Conservation (phyloP, 2,329 filamentous ascomycete genomes). For the Xylaria polymorpha region DNA sequence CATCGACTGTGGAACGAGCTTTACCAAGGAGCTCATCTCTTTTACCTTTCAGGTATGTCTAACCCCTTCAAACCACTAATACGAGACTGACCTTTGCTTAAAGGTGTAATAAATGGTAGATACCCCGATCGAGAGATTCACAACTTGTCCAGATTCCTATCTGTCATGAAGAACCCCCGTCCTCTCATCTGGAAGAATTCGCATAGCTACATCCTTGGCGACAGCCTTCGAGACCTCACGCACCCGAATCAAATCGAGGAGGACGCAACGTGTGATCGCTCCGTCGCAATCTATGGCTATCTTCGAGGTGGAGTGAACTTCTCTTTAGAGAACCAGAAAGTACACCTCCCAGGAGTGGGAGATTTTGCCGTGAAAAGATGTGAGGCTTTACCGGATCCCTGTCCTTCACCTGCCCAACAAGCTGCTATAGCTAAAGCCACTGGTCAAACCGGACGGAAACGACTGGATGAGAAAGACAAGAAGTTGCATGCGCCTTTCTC, state of each 20-base stretch:
- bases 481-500: conserved; percentile 97
- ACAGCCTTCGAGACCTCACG: conserved; percentile 95
- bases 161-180: conserved; percentile 98
- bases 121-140: conserved; percentile 97
- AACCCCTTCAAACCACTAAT: neutral
- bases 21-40: conserved; percentile 96
- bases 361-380: conserved; percentile 87
- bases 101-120: conserved; percentile 88
- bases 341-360: conserved; percentile 92
- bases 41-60: conserved; percentile 80
- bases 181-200: conserved; percentile 97
- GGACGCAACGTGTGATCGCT: conserved; percentile 88
- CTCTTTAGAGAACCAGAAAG: conserved; percentile 77
- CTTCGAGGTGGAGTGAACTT: conserved; percentile 96
- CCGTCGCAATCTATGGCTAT: conserved; percentile 92
- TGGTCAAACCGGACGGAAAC: conserved; percentile 82
- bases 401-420: conserved; percentile 91
- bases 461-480: conserved; percentile 96
- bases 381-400: conserved; percentile 91
- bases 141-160: conserved; percentile 93
- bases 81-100: conserved; percentile 18
- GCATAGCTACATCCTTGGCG: conserved; percentile 92
- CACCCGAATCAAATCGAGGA: conserved; percentile 92
- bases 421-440: conserved; percentile 85
- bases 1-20: conserved; percentile 96